These are phyloP conservation scores for Sparassis latifolia DNA, from an alignment of 1,284 basidiomycete genomes.

Conservation along the genomic window DNA sequence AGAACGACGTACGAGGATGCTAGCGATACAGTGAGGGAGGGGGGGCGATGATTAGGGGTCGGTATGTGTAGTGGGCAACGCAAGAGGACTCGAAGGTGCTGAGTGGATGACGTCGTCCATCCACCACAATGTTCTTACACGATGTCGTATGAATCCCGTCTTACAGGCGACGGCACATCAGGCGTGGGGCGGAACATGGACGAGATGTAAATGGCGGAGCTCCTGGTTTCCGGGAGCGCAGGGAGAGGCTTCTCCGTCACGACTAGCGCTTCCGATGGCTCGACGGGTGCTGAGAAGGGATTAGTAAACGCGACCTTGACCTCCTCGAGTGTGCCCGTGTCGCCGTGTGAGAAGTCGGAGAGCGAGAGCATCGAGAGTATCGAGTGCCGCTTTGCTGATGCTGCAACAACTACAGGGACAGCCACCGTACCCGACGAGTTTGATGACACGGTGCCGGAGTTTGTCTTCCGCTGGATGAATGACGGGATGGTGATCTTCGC, in stretches of 20 bases:
- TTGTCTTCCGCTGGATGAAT: constrained; percentile 18
- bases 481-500: constrained; percentile 24
- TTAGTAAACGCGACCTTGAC: constrained; percentile 17
- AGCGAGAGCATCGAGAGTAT: constrained; percentile 24
- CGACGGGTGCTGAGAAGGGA: constrained; percentile 6
- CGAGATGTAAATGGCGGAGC: constrained; percentile 6
- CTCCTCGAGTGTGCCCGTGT: constrained; percentile 9
- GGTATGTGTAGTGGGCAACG: too few species aligned
- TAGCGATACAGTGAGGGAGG: too few species aligned
- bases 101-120: too few species aligned
- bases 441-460: constrained; percentile 16
- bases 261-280: constrained; percentile 12
- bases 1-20: too few species aligned
- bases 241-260: background rate
- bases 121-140: too few species aligned
- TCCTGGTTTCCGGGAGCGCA: constrained; percentile 5
- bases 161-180: constrained; percentile 18
- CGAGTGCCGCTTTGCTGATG: constrained; percentile 14
- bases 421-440: too few species aligned
- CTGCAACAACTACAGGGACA: too few species aligned
- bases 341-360: constrained; percentile 20
- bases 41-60: too few species aligned
- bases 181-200: constrained; percentile 9
- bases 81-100: too few species aligned
- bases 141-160: constrained; percentile 16